A percentile compares a stretch with the other conserved stretches of the same genome.
Conservation (phyloP, 2,329 filamentous ascomycete species). For the Camillea tinctor region DNA sequence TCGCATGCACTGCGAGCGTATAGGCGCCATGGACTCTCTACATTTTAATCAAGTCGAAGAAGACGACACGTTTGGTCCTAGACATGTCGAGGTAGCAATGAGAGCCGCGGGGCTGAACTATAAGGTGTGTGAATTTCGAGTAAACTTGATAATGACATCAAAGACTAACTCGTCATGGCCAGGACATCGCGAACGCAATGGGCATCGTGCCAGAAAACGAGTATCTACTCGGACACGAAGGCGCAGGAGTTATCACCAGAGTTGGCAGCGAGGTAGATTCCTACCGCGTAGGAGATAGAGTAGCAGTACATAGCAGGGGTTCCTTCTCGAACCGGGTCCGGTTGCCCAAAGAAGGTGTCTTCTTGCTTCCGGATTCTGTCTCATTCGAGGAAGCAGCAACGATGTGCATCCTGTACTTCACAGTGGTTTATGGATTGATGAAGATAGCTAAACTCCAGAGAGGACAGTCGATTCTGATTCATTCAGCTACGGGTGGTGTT, state of each 20-base stretch:
- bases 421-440: slow-evolving; percentile 1
- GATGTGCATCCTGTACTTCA: slow-evolving; percentile 1
- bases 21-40: slow-evolving; percentile 1
- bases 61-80: background rate
- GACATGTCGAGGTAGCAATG: slow-evolving; percentile 7
- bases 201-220: background rate
- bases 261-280: background rate
- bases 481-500: slow-evolving; percentile 17
- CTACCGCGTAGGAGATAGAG: too few species aligned
- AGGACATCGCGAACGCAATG: too few species aligned
- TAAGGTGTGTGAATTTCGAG: background rate
- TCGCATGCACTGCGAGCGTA: background rate
- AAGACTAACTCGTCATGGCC: too few species aligned
- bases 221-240: slow-evolving; percentile 2
- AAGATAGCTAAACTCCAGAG: background rate
- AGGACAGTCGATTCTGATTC: slow-evolving; percentile 11
- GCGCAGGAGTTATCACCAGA: slow-evolving; percentile 1
- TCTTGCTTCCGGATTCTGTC: slow-evolving; percentile 1
- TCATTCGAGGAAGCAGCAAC: slow-evolving; percentile 11
- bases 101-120: slow-evolving; percentile 9
- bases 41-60: background rate
- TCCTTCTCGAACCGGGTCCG: background rate
- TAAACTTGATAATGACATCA: too few species aligned
- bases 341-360: background rate
- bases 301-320: too few species aligned